Percentiles rank a stretch among this genome's conserved stretches.
These are phyloP conservation scores for Silene conica DNA, from an alignment of 148 eudicot species.

Conservation along the genomic window DNA sequence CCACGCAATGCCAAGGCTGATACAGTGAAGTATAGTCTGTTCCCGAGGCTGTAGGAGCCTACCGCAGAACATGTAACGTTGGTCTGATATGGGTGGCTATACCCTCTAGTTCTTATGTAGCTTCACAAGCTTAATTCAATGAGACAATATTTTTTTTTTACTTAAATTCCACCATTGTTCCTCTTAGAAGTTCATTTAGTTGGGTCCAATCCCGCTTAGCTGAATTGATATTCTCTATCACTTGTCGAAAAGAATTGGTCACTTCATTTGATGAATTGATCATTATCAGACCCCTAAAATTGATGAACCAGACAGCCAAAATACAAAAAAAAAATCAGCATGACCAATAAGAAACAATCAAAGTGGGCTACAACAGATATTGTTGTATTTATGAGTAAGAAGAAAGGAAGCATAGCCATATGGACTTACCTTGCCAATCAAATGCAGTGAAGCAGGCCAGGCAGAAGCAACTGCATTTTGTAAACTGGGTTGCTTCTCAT, in stretches of 20 bases:
- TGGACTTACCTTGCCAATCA: slow-evolving; percentile 84
- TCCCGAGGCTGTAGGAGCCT: neutral
- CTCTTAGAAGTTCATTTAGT: neutral
- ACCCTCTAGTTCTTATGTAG: slow-evolving; percentile 1
- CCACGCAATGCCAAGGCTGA: neutral
- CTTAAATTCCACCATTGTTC: neutral
- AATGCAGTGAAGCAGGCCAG: slow-evolving; percentile 96
- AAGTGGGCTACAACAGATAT: neutral
- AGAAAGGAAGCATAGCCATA: neutral
- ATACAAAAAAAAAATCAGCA: neutral
- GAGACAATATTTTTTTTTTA: neutral
- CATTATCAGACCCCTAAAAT: neutral
- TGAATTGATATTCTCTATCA: neutral
- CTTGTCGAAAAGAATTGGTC: neutral
- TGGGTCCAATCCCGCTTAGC: neutral
- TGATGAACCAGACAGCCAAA: neutral
- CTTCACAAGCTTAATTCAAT: slow-evolving; percentile 3
- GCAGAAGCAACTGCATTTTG: slow-evolving; percentile 68
- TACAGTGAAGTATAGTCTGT: neutral
- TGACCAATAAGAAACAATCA: neutral
- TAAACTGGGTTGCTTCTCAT: slow-evolving; percentile 48
- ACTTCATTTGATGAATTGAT: neutral
- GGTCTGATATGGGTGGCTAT: neutral
- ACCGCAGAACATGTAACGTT: neutral
- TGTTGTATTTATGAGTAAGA: neutral